Percentiles rank a stretch among this genome's conserved stretches.
Conservation (phyloP, 768 basidiomycete genomes). For the Calocera viscosa region DNA sequence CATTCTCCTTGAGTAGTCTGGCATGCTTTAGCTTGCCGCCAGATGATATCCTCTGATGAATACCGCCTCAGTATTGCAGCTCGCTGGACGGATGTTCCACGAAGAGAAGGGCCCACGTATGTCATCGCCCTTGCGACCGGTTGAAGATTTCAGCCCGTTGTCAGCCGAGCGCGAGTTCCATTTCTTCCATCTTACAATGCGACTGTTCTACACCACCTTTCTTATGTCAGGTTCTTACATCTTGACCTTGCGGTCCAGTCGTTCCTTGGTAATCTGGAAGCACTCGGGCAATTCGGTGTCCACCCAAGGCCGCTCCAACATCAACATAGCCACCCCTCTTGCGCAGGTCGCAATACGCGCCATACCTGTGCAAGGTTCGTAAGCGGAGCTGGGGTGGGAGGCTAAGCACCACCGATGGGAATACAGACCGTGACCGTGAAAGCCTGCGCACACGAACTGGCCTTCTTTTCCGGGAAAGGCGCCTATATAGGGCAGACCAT, state of each 20-base stretch:
- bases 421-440: constrained; percentile 24
- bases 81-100: not conserved
- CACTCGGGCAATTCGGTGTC: constrained; percentile 26
- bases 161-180: not conserved
- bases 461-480: constrained; percentile 24
- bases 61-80: not conserved
- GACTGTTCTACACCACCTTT: not conserved
- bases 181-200: not conserved
- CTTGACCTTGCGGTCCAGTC: constrained; percentile 15
- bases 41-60: not conserved
- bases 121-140: not conserved
- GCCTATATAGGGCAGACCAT: constrained; percentile 25
- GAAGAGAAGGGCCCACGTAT: not conserved
- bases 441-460: constrained; percentile 25
- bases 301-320: constrained; percentile 22
- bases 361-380: constrained; percentile 11
- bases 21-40: not conserved
- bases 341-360: constrained; percentile 21
- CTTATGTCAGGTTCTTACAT: not conserved
- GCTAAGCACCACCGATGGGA: not conserved
- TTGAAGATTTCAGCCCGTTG: constrained; percentile 1
- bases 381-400: not conserved
- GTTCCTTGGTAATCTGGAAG: constrained; percentile 23
- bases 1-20: not conserved
- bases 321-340: constrained; percentile 22